phyloP scores from a whole-genome alignment of 495 filamentous ascomycete genomes.

The Xylaria castorea region DNA sequence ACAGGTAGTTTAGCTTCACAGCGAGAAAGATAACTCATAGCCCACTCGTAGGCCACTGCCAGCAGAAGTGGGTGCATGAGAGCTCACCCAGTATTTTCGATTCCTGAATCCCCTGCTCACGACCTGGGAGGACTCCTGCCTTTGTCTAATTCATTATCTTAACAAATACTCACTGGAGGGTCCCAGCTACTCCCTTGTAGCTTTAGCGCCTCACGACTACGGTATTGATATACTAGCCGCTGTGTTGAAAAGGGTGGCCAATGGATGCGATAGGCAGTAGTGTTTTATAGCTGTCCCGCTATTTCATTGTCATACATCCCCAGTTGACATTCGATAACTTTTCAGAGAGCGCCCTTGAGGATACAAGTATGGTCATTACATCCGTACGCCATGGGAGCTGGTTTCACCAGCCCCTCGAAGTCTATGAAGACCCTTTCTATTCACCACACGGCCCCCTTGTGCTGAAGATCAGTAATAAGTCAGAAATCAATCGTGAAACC shows the following conservation, averaged over 20 bases:
- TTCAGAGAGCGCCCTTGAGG: not conserved
- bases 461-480: too few relatives aligned
- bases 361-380: not conserved
- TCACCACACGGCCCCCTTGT: too few relatives aligned
- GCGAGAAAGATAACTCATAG: not conserved
- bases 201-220: not conserved
- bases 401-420: not conserved
- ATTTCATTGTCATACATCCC: too few relatives aligned
- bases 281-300: not conserved
- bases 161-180: not conserved
- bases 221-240: not conserved
- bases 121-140: not conserved
- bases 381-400: not conserved
- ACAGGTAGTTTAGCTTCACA: not conserved
- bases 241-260: not conserved
- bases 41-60: not conserved
- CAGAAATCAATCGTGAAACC: not conserved
- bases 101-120: not conserved
- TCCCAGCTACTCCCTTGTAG: not conserved
- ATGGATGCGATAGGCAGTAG: not conserved
- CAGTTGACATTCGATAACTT: not conserved
- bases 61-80: not conserved
- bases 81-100: not conserved
- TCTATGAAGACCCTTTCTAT: not conserved
- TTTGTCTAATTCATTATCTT: not conserved